A percentile compares a stretch with the other conserved stretches of the same genome.
phyloP scores from a whole-genome alignment of 441 rosid species.

The Erodium trifolium region DNA sequence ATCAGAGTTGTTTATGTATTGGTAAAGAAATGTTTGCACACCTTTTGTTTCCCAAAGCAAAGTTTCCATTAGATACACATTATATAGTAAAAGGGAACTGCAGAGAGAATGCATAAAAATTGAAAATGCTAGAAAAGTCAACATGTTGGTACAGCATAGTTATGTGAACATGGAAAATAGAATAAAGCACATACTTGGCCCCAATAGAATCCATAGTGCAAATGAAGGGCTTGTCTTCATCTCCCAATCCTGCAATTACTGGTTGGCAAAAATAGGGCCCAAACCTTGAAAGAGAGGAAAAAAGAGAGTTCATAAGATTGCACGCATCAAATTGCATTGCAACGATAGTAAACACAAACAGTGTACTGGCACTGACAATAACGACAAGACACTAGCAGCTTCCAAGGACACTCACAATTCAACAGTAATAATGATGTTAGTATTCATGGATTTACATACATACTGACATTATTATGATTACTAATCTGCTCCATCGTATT shows the following conservation, averaged over 20 bases:
- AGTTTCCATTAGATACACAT: background rate
- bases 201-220: conserved; percentile 98
- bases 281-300: conserved; percentile 41
- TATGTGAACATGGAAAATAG: too few relatives aligned
- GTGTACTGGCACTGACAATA: background rate
- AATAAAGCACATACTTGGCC: conserved; percentile 61
- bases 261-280: conserved; percentile 99
- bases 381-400: background rate
- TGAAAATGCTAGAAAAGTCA: too few relatives aligned
- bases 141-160: too few relatives aligned
- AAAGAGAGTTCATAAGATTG: background rate
- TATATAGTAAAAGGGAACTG: conserved; percentile 11
- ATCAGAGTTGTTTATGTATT: too few relatives aligned
- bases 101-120: background rate
- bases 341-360: background rate
- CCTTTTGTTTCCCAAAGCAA: background rate
- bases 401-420: background rate
- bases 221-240: conserved; percentile 85
- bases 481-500: too few relatives aligned
- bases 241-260: conserved; percentile 88
- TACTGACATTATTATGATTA: background rate
- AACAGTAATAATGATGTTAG: background rate
- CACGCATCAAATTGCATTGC: background rate
- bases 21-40: background rate
- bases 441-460: background rate